Conservation (phyloP, 2,329 filamentous ascomycete species). For the Epichloe hybrida region DNA sequence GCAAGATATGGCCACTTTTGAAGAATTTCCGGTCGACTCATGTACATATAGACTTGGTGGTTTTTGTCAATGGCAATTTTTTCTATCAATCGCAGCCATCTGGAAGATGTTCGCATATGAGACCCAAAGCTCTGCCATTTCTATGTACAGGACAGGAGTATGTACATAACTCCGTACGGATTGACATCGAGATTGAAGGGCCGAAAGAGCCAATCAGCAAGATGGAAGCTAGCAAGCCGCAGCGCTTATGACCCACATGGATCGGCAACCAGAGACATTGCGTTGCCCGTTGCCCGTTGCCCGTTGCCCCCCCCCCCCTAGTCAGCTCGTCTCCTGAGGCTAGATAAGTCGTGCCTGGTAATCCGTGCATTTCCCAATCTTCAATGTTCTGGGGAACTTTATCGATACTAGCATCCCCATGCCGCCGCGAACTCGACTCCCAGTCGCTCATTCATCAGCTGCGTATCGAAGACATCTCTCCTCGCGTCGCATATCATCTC, state of each 20-base stretch:
- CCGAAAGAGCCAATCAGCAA: background rate
- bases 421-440: background rate
- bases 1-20: background rate
- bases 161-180: too few species aligned
- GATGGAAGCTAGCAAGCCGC: background rate
- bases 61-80: too few species aligned
- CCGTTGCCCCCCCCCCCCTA: background rate
- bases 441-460: background rate
- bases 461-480: background rate
- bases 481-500: background rate
- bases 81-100: too few species aligned
- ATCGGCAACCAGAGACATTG: background rate
- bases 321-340: background rate
- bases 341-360: background rate
- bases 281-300: background rate
- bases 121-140: too few species aligned
- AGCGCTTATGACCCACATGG: background rate
- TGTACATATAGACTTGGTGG: background rate
- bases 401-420: background rate
- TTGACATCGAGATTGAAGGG: too few species aligned
- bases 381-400: background rate
- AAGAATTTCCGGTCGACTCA: background rate
- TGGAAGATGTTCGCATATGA: too few species aligned
- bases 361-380: too few species aligned
- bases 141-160: too few species aligned